Evolutionary conservation across 805 yeast species (phyloP), one percentile per base, ranked within the genome.

Genomic region (Cyberlindnera americana): DNA sequence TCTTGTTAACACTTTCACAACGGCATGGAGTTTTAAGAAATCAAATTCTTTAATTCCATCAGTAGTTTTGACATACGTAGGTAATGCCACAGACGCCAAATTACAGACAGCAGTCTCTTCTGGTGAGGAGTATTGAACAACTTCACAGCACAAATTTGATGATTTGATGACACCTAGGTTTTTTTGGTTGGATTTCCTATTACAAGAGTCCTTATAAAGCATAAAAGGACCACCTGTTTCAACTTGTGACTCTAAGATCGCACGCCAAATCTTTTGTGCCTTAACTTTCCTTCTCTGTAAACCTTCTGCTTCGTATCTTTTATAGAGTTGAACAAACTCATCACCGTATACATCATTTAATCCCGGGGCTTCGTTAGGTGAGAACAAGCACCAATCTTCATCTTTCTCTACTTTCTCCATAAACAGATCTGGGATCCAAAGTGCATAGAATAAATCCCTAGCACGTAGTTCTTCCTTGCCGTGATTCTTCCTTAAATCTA

Each of bases 171-270:
- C 78, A 35, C 99, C 98, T 52, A 91, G 67, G 62, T 93, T 91
- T 69, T 87, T 79, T 62, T 91, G 99, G 64, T 93, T 93, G 35
- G 88, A 78, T 65, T 91, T 90, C 31, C 60, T 50, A 65, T 91
- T 91, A 67, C 96, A 86, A 11, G 95, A 75, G 66, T 91, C 99
- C 62, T 91, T 93, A 72, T 87, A 91, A 14, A 93, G 73, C 81
- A 91, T 81, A 69, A 86, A 93, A 13, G 99, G 99, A 52, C 85
- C 87, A 34, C 99, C 98, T 3, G 98, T 91, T 67, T 91, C 98
- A 17, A 93, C 85, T 67, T 91, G 99, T 15, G 97, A 80, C 58
- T 88, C 95, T 38, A 93, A 61, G 35, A 91, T 90, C 29, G 90
- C 81, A 50, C 79, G 73, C 98, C 98, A 91, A 35, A 91, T 69